These are phyloP conservation scores for Kuraishia capsulata DNA, from an alignment of 805 yeast genomes.

Conservation along the genomic window DNA sequence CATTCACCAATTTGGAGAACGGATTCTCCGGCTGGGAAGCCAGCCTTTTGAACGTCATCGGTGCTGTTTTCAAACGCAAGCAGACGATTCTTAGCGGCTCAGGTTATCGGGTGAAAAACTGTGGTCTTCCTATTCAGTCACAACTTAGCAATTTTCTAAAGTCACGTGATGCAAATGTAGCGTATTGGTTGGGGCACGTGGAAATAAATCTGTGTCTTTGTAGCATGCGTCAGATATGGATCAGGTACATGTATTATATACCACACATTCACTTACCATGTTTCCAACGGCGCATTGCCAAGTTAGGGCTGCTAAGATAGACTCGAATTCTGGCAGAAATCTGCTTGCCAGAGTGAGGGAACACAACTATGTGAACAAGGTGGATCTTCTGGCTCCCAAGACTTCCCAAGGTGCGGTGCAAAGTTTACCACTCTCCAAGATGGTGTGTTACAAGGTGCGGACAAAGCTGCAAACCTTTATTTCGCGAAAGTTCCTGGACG, in stretches of 20 bases:
- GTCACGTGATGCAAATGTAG: no score
- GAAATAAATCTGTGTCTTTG: no score
- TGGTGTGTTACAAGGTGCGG: not conserved
- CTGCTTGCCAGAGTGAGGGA: conserved; percentile 4
- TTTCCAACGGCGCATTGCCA: conserved; percentile 12
- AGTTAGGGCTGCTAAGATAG: conserved; percentile 5
- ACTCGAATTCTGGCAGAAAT: not conserved
- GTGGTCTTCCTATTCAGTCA: not conserved
- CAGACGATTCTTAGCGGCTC: not conserved
- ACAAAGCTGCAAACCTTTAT: not conserved
- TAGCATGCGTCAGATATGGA: no score
- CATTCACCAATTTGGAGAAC: conserved; percentile 58
- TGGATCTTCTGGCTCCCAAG: conserved; percentile 10
- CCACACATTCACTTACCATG: no score
- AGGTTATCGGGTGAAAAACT: not conserved
- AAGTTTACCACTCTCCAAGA: no score
- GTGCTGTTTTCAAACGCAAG: no score
- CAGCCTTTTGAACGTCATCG: not conserved
- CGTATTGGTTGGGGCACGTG: no score
- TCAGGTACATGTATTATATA: no score
- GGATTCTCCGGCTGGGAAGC: conserved; percentile 48
- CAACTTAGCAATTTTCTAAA: not conserved
- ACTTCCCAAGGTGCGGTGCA: no score
- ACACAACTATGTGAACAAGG: conserved; percentile 19
- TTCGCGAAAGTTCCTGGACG: not conserved